Evolutionary conservation across 331 rosid species (phyloP), one percentile per base, ranked within the genome.

Genomic region (Stylosanthes scabra): DNA sequence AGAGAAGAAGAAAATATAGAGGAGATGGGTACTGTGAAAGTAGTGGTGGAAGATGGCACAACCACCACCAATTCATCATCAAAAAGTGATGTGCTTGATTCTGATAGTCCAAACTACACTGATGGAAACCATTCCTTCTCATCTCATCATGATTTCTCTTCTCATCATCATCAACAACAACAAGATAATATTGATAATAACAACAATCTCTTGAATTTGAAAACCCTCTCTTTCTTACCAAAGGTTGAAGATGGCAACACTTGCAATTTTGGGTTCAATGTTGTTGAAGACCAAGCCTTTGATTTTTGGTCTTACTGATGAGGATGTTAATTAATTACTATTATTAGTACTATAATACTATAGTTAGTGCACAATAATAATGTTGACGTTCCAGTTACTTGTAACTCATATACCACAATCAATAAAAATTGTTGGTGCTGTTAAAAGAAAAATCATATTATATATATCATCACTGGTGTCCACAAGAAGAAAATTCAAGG

Each of bases 1-100:
- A 77, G 62, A 63, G 88, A 63, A 72, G 80, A 59, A 65, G 84
- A 75, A 71, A 70, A 78, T 58, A 58, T 75, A 64, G 66, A 59
- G 34, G 71, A 62, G 25, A 20, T 20, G 25, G 25, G 1, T 20
- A 20, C 25, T 20, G 25, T 20, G 25, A 20, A 20, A 20, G 25
- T 20, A 20, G 25, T 20, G 1, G 25, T 20, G 28, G 98, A 93
- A 83, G 89, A 88, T 70, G 92, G 88, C 37, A 31, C 37, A 31
- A 31, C 37, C 37, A 31, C 34, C 34, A 31, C 37, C 44, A 93
- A 89, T 70, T 93, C 98, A 45, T 87, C 88, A 3, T 87, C 88
- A 3, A 91, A 85, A 78, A 89, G 98, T 56, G 98, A 86, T 71
- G 85, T 79, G 42, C 82, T 91, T 51, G 57, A 91, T 80, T 87